Conservation (phyloP, 75 land plant genomes). For the Cunninghamia lanceolata region DNA sequence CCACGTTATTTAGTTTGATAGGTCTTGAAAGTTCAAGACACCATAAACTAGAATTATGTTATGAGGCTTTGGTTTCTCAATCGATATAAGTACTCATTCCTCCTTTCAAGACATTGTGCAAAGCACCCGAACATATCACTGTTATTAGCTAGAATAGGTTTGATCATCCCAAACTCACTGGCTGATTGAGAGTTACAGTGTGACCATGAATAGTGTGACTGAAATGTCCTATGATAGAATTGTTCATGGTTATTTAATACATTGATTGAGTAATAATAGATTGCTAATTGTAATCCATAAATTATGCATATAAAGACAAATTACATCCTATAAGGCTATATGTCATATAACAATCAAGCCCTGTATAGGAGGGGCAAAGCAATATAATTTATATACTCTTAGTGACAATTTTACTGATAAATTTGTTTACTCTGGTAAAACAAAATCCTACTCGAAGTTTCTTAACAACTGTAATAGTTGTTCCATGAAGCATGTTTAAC, state of each 20-base stretch:
- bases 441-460: no score
- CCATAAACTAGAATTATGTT: not conserved
- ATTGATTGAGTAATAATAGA: not conserved
- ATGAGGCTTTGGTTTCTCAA: not conserved
- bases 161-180: not conserved
- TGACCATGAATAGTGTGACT: not conserved
- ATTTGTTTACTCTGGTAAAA: no score
- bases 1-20: not conserved
- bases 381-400: no score
- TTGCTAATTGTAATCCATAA: not conserved
- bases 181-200: not conserved
- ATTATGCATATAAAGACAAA: no score
- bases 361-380: no score
- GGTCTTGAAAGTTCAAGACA: not conserved
- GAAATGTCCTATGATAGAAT: not conserved
- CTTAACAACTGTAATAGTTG: no score
- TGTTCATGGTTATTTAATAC: not conserved
- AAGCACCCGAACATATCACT: not conserved
- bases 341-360: no score
- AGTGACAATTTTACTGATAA: no score
- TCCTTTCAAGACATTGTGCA: not conserved
- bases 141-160: not conserved
- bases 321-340: no score
- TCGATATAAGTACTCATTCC: not conserved
- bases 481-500: no score